Base-by-base conservation (phyloP, 192 early-diverging fungal species). In the Coemansia sp. region DNA sequence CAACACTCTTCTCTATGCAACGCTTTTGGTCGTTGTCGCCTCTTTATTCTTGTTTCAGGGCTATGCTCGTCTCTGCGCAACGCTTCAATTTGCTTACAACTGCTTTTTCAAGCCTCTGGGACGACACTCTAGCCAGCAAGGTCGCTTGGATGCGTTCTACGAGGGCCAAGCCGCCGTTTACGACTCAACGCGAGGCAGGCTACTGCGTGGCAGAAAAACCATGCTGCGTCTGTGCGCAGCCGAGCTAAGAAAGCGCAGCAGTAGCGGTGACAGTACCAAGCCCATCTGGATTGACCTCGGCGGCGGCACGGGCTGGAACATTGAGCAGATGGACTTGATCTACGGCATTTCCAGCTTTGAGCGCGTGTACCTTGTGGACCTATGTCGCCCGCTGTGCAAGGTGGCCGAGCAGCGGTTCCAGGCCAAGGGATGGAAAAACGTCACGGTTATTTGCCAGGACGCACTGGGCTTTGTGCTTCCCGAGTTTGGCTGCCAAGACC, bases 201-300 rank as follows among this genome's bases (percentile, higher is more conserved):
- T 94, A 41, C 74, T 94, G 22, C 85, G 91, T 52, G 91, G 92
- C 22, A 80, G 91, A 24, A 83, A 64, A 56, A 90, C 88, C 33
- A 91, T 91, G 88, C 80, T 94, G n/a, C 85, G 84, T 26, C 80
- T 92, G n/a, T 87, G 88, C 43, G 90, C 90, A 17, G 91, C 90
- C 17, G 89, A 93, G 62, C 74, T 93, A 8, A 75, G 61, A 36
- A 74, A 80, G 8, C 71, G 74, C 39, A 40, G 33, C 27, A 19
- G 10, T 22, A 10, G n/a, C 32, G 17, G 19, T 37, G 8, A 24
- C 57, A 58, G 44, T 12, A 17, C 21, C 40, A 62, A 69, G 8
- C 82, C 80, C 15, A 66, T 86, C 54, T 88, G 86, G 85, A 61
- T 88, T 39, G 86, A 88, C 42, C 63, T 88, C 53, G 86, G 86